These are phyloP conservation scores for Leccinum fuscescens DNA, from an alignment of 1,284 basidiomycete species.

Conservation along the genomic window DNA sequence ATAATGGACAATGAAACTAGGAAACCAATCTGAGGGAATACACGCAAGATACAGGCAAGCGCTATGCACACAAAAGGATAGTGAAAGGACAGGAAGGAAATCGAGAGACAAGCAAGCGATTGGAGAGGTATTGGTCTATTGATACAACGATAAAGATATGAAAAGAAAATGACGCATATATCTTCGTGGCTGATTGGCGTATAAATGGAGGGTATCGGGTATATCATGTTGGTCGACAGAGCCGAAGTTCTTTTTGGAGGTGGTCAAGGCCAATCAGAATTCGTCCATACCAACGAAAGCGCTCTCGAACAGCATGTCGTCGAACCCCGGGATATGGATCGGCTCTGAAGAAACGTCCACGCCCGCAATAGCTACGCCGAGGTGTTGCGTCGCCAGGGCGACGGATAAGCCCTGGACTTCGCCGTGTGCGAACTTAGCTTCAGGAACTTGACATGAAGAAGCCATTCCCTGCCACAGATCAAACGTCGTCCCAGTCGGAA, in stretches of 20 bases:
- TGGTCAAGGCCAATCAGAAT: not conserved
- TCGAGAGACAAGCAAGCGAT: too few relatives aligned
- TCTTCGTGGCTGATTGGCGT: too few relatives aligned
- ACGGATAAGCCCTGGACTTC: constrained; percentile 3
- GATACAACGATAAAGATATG: too few relatives aligned
- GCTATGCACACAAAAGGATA: too few relatives aligned
- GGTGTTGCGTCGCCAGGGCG: constrained; percentile 8
- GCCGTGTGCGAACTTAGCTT: constrained; percentile 3
- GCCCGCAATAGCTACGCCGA: constrained; percentile 10
- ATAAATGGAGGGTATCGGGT: constrained; percentile 13
- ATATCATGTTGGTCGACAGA: not conserved
- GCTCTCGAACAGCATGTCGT: constrained; percentile 26
- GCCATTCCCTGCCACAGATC: constrained; percentile 26
- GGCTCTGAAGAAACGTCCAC: constrained; percentile 10
- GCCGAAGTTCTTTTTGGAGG: not conserved
- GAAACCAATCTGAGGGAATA: too few relatives aligned
- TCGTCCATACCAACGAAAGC: constrained; percentile 7
- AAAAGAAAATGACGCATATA: too few relatives aligned
- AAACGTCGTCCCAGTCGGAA: constrained; percentile 16
- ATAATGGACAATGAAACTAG: too few relatives aligned
- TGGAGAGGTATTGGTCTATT: too few relatives aligned
- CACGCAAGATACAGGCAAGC: too few relatives aligned
- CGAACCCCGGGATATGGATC: constrained; percentile 13
- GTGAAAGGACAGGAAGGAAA: too few relatives aligned
- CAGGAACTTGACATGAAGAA: constrained; percentile 2